Conservation (phyloP, 163 green algal genomes). For the Smithsoniella earleae region DNA sequence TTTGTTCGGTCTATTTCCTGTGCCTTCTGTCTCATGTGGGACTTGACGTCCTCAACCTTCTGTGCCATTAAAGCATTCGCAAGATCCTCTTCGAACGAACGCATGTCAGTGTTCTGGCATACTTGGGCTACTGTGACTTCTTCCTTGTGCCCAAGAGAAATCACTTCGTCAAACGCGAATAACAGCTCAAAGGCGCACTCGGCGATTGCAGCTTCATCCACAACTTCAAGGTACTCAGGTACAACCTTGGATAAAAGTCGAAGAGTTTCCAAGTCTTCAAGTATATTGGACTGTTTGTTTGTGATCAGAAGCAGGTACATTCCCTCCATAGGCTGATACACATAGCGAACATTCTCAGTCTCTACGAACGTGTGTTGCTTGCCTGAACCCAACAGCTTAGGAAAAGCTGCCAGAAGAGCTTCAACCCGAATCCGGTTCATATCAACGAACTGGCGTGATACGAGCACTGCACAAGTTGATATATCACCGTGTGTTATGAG, state of each 20-base stretch:
- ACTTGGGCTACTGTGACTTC: conserved; percentile 79
- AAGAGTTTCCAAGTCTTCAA: conserved; percentile 97
- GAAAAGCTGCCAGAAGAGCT: conserved; percentile 93
- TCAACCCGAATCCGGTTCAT: conserved; percentile 97
- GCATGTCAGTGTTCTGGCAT: conserved; percentile 94
- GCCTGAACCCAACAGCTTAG: conserved; percentile 90
- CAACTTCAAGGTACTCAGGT: conserved; percentile 74
- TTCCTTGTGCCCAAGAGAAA: conserved; percentile 89
- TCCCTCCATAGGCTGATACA: conserved; percentile 96
- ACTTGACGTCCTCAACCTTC: conserved; percentile 41
- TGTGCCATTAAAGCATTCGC: conserved; percentile 30
- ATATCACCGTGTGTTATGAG: not conserved
- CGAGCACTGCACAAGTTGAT: conserved; percentile 66
- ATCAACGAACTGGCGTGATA: conserved; percentile 95
- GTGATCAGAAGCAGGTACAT: conserved; percentile 97
- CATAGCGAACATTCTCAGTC: conserved; percentile 97
- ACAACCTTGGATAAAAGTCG: conserved; percentile 89
- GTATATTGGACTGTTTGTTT: conserved; percentile 96
- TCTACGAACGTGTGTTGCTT: conserved; percentile 99
- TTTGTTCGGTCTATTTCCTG: conserved; percentile 92
- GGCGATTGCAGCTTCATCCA: conserved; percentile 72
- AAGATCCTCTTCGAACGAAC: conserved; percentile 97
- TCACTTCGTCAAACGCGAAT: conserved; percentile 98
- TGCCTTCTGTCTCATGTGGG: conserved; percentile 90
- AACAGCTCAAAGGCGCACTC: conserved; percentile 89